Percentiles rank a stretch among this genome's conserved stretches.
phyloP scores from a whole-genome alignment of 2,329 filamentous ascomycete genomes.

The Leptographium galeiforme region DNA sequence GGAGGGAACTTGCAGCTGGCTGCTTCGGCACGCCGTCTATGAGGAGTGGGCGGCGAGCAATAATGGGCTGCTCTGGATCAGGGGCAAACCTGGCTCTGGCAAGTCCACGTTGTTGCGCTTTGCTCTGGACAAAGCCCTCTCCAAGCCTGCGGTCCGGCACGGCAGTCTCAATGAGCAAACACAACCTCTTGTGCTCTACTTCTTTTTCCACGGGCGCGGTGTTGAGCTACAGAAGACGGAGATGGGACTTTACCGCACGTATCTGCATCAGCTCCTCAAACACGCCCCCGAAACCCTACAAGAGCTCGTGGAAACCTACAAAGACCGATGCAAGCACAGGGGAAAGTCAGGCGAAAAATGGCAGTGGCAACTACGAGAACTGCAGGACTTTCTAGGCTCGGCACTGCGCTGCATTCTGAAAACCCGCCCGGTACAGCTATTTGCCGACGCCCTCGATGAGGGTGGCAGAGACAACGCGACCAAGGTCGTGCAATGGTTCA shows the following conservation, averaged over 20 bases:
- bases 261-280: slow-evolving; percentile 19
- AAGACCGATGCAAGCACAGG: neutral
- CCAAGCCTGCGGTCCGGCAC: neutral
- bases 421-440: slow-evolving; percentile 13
- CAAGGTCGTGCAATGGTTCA: slow-evolving; percentile 11
- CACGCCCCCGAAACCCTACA: slow-evolving; percentile 11
- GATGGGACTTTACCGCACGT: slow-evolving; percentile 20
- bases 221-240: slow-evolving; percentile 17
- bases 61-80: slow-evolving; percentile 22
- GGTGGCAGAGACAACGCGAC: slow-evolving; percentile 14
- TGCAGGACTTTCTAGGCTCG: slow-evolving; percentile 7
- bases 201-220: slow-evolving; percentile 24
- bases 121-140: slow-evolving; percentile 12
- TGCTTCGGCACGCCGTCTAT: slow-evolving; percentile 11
- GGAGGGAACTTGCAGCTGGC: slow-evolving; percentile 3
- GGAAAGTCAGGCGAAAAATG: slow-evolving; percentile 4
- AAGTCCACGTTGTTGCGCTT: slow-evolving; percentile 20
- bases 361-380: neutral
- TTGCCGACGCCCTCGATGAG: slow-evolving; percentile 24
- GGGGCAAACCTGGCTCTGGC: slow-evolving; percentile 21
- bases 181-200: slow-evolving; percentile 12
- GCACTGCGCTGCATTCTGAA: slow-evolving; percentile 13
- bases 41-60: neutral
- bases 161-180: neutral
- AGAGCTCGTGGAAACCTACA: slow-evolving; percentile 4